Base-by-base conservation (phyloP, 805 yeast genomes). In the Yarrowia porcina region DNA sequence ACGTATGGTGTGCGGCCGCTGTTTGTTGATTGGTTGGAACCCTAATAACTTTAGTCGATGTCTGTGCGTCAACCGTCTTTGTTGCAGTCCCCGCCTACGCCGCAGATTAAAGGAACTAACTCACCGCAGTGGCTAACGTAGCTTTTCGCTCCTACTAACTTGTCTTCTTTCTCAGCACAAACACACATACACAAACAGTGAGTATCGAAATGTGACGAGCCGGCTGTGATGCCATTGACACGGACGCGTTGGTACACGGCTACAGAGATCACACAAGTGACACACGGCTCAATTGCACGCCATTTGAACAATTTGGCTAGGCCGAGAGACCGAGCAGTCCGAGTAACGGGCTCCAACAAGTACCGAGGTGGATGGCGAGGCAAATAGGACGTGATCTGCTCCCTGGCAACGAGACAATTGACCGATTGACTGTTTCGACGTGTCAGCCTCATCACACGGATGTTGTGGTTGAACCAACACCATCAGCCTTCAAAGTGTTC, bases 31-130 rank as follows among this genome's bases (percentile, higher is more conserved):
- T 52, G 59, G 59, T 25, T 44, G 17, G 28, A 52, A 52, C 59
- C 32, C 25, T 25, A 36, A 25, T 35, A 32, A 20, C 56, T 32
- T 33, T 49, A 49, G 39, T 15, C n/a, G 39, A 32, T 36, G 33
- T 35, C 25, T 17, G 36, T 52, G 44, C 39, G 39, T 32, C 56
- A 25, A 36, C 33, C 59, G 59, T 33, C 59, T 52, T 52, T 52
- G 59, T 52, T 50, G 25, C 33, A 52, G 59, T 52, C 59, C 59
- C 59, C 59, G 59, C 59, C 59, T 52, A 36, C 32, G 59, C 59
- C 59, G 59, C 59, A 52, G 59, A 36, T 52, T 35, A 36, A 35
- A 25, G 59, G 44, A 36, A 25, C 59, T 36, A 52, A 36, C 42
- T 25, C 42, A 52, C 59, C 44, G 44, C 33, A 36, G 44, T 25